These are phyloP conservation scores for Populus simonii DNA, from an alignment of 345 rosid species.

Conservation along the genomic window DNA sequence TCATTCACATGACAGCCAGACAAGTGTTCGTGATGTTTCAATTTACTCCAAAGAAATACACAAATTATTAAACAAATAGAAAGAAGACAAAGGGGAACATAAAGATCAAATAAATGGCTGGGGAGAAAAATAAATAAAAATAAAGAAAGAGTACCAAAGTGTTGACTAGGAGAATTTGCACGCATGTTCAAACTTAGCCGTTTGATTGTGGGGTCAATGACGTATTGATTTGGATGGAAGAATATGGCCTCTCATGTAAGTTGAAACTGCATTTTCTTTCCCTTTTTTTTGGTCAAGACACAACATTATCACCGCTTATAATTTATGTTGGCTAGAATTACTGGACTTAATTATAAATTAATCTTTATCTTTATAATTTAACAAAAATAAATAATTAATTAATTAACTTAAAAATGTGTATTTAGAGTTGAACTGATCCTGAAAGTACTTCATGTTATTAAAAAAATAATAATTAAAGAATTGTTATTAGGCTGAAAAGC, in stretches of 20 bases:
- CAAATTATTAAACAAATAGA: too few species aligned
- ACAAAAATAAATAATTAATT: too few species aligned
- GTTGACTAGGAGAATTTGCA: constrained; percentile 5
- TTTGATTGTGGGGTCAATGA: not conserved
- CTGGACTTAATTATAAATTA: too few species aligned
- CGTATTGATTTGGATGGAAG: not conserved
- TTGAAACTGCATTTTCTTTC: not conserved
- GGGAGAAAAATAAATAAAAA: not conserved
- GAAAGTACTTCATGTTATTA: too few species aligned
- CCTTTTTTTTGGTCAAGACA: not conserved
- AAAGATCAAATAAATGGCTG: too few species aligned
- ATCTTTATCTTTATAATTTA: too few species aligned
- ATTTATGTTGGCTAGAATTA: not conserved
- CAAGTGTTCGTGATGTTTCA: not conserved
- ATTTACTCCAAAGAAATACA: not conserved
- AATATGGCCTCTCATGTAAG: not conserved
- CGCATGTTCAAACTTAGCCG: constrained; percentile 11
- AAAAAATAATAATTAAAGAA: too few species aligned
- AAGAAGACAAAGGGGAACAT: too few species aligned
- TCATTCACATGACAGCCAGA: not conserved
- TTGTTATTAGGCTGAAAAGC: not conserved
- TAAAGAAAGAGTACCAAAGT: not conserved
- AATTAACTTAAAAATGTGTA: too few species aligned
- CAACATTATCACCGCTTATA: not conserved
- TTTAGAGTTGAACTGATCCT: too few species aligned